Percentiles rank a stretch among this genome's conserved stretches.
These are phyloP conservation scores for Actinomortierella ambigua DNA, from an alignment of 371 early-diverging fungal genomes.

Conservation along the genomic window DNA sequence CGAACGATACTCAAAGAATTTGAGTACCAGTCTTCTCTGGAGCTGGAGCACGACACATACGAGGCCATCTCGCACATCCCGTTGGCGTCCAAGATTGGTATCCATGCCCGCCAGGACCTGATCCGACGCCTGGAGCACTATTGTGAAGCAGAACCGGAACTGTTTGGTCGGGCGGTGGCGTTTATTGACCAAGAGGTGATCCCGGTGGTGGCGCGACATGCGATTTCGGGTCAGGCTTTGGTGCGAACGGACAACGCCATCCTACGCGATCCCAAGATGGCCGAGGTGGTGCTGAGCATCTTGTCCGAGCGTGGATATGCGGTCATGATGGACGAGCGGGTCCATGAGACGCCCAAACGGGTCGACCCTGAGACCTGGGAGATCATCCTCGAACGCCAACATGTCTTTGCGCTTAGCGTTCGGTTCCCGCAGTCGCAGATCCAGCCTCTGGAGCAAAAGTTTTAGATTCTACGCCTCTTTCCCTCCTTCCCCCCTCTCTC, in stretches of 20 bases:
- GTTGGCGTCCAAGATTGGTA: slow-evolving; percentile 65
- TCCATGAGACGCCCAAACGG: slow-evolving; percentile 60
- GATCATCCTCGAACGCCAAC: slow-evolving; percentile 62
- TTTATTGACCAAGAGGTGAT: slow-evolving; percentile 63
- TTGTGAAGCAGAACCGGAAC: slow-evolving; percentile 58
- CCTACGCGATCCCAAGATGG: slow-evolving; percentile 57
- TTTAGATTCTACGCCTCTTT: slow-evolving; percentile 22
- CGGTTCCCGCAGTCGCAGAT: slow-evolving; percentile 74
- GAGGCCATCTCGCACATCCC: slow-evolving; percentile 72
- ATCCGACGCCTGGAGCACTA: slow-evolving; percentile 67
- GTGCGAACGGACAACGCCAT: slow-evolving; percentile 63
- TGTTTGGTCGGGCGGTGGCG: slow-evolving; percentile 55
- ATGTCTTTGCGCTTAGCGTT: slow-evolving; percentile 61
- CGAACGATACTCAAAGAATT: slow-evolving; percentile 68
- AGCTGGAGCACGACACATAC: slow-evolving; percentile 64
- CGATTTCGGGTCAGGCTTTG: slow-evolving; percentile 67
- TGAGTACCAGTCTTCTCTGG: slow-evolving; percentile 70
- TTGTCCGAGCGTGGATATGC: slow-evolving; percentile 72
- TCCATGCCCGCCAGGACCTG: slow-evolving; percentile 65
- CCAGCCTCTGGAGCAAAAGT: slow-evolving; percentile 70
- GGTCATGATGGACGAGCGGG: slow-evolving; percentile 61
- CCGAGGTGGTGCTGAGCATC: slow-evolving; percentile 68
- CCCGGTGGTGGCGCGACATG: slow-evolving; percentile 61
- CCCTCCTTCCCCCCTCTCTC: not conserved
- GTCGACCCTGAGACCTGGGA: slow-evolving; percentile 65